Percentiles rank a stretch among this genome's conserved stretches.
Conservation (phyloP, 73 alveolate species). For the Paramecium octaurelia region DNA sequence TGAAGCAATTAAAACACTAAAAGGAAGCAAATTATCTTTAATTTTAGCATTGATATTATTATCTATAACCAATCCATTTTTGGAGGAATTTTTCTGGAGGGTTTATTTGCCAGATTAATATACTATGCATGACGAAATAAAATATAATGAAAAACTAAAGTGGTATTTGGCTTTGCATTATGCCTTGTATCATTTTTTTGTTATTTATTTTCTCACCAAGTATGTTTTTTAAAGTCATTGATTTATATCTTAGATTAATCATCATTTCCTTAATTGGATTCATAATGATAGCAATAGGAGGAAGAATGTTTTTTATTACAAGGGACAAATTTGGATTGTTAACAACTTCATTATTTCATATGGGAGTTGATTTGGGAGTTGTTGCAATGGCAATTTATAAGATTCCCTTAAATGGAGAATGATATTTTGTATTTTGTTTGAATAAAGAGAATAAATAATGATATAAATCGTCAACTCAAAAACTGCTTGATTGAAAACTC, state of each 20-base stretch:
- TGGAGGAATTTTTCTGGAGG: conserved; percentile 47
- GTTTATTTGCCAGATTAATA: neutral
- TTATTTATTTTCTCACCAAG: neutral
- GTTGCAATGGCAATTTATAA: neutral
- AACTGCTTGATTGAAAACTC: neutral
- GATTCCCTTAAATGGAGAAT: neutral
- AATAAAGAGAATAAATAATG: neutral
- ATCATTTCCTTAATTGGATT: neutral
- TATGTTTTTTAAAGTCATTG: neutral
- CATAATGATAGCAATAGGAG: neutral
- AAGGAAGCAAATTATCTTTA: neutral
- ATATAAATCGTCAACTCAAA: neutral
- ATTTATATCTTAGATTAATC: neutral
- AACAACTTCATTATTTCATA: neutral
- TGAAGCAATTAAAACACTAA: neutral
- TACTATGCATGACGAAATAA: neutral
- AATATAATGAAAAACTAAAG: neutral
- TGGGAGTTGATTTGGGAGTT: conserved; percentile 35
- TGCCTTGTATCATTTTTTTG: conserved; percentile 41
- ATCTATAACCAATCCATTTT: neutral
- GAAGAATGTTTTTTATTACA: neutral
- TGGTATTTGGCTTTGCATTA: conserved; percentile 25
- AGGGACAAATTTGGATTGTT: neutral
- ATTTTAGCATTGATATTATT: neutral
- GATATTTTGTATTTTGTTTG: neutral